phyloP scores from a whole-genome alignment of 164 flowering plant species.

The Taxillus chinensis region DNA sequence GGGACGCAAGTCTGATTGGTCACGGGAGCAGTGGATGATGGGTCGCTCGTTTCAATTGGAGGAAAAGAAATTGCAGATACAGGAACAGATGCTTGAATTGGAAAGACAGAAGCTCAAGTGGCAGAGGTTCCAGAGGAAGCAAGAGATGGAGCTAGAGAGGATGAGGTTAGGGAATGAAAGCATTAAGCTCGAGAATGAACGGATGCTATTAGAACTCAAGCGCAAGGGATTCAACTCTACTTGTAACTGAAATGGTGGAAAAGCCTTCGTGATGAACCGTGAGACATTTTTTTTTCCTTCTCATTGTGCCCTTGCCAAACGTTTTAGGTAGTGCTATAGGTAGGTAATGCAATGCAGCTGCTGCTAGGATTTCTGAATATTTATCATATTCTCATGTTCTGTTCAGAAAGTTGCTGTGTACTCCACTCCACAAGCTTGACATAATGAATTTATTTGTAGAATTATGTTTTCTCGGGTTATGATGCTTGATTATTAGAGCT shows the following conservation, averaged over 20 bases:
- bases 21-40: slow-evolving; percentile 13
- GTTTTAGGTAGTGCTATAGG: too few species aligned
- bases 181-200: slow-evolving; percentile 28
- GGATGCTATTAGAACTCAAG: slow-evolving; percentile 23
- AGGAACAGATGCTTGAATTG: slow-evolving; percentile 23
- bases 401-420: too few species aligned
- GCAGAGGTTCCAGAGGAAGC: slow-evolving; percentile 22
- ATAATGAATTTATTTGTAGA: too few species aligned
- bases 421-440: too few species aligned
- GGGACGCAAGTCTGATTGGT: slow-evolving; percentile 6
- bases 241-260: not conserved
- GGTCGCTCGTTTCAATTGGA: slow-evolving; percentile 15
- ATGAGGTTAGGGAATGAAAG: slow-evolving; percentile 23
- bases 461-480: too few species aligned
- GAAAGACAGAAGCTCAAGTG: slow-evolving; percentile 26
- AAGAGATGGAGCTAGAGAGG: slow-evolving; percentile 22
- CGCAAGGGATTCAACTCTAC: slow-evolving; percentile 12
- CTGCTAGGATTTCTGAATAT: too few species aligned
- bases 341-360: too few species aligned
- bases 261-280: not conserved
- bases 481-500: too few species aligned
- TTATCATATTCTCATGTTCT: too few species aligned
- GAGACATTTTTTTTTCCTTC: too few species aligned
- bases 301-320: too few species aligned
- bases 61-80: slow-evolving; percentile 16